Conservation (phyloP, 257 asterid genomes). For the Solanum ossicruentum region DNA sequence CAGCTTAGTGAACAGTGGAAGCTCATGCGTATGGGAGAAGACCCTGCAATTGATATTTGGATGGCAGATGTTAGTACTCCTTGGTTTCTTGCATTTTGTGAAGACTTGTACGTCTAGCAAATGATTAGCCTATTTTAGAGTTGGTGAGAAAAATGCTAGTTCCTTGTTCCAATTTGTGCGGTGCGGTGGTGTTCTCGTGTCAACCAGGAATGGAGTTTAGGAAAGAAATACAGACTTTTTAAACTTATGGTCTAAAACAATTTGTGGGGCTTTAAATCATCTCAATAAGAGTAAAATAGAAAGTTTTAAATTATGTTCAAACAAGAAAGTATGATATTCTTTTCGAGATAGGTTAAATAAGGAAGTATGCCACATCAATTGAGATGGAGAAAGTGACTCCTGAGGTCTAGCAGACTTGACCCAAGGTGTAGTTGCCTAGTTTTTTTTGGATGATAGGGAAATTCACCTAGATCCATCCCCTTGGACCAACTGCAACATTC, state of each 20-base stretch:
- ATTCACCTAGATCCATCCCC: neutral
- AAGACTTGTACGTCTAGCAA: neutral
- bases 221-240: neutral
- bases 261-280: neutral
- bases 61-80: slow-evolving; percentile 66
- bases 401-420: neutral
- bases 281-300: neutral
- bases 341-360: neutral
- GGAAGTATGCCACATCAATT: neutral
- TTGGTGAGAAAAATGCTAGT: neutral
- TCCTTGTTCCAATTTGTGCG: neutral
- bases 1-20: slow-evolving; percentile 82
- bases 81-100: neutral
- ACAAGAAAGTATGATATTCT: neutral
- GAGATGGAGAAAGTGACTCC: neutral
- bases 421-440: neutral
- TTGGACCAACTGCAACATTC: neutral
- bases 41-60: slow-evolving; percentile 76
- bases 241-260: neutral
- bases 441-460: neutral
- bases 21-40: slow-evolving; percentile 92
- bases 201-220: neutral
- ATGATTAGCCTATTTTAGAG: neutral
- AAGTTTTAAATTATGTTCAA: neutral
- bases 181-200: neutral